Percentiles rank a stretch among this genome's conserved stretches.
phyloP scores from a whole-genome alignment of 352 stramenopile genomes.

The Phytophthora cajani region DNA sequence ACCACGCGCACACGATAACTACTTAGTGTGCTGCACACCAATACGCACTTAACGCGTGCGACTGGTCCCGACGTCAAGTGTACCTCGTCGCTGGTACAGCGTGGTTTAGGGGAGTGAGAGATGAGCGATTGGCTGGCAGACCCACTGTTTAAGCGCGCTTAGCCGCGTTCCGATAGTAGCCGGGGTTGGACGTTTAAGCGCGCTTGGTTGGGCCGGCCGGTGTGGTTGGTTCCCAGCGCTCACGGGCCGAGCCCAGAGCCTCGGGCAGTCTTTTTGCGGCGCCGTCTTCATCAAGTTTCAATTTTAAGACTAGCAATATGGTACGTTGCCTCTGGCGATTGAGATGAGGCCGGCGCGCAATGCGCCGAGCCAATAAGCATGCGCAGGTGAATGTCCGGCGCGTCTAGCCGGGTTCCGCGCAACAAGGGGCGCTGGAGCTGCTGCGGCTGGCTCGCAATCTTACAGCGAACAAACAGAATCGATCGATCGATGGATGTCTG shows the following conservation, averaged over 20 bases:
- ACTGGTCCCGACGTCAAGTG: slow-evolving; percentile 15
- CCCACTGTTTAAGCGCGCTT: slow-evolving; percentile 36
- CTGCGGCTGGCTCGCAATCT: slow-evolving; percentile 6
- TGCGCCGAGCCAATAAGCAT: slow-evolving; percentile 8
- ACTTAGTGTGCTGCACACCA: background rate
- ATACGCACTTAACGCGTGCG: background rate
- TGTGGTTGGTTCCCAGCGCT: slow-evolving; percentile 46
- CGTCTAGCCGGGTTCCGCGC: background rate
- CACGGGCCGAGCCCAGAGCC: slow-evolving; percentile 13
- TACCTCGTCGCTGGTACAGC: slow-evolving; percentile 1
- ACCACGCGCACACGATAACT: slow-evolving; percentile 2
- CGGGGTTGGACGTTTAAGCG: slow-evolving; percentile 30
- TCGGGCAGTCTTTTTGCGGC: slow-evolving; percentile 75
- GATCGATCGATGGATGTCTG: background rate
- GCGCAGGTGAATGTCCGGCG: background rate
- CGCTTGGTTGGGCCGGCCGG: background rate
- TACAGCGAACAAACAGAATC: background rate
- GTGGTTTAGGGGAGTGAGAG: background rate
- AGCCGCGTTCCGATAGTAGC: slow-evolving; percentile 17
- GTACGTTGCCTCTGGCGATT: slow-evolving; percentile 51
- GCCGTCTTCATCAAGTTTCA: slow-evolving; percentile 86
- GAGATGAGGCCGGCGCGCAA: slow-evolving; percentile 9
- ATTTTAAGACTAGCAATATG: slow-evolving; percentile 89
- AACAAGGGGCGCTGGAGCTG: slow-evolving; percentile 1
- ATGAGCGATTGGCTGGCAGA: slow-evolving; percentile 31